Percentiles rank a stretch among this genome's conserved stretches.
Evolutionary conservation across 225 moss, liverwort and hornwort genomes (phyloP).

Genomic region (Polytrichum commune): DNA sequence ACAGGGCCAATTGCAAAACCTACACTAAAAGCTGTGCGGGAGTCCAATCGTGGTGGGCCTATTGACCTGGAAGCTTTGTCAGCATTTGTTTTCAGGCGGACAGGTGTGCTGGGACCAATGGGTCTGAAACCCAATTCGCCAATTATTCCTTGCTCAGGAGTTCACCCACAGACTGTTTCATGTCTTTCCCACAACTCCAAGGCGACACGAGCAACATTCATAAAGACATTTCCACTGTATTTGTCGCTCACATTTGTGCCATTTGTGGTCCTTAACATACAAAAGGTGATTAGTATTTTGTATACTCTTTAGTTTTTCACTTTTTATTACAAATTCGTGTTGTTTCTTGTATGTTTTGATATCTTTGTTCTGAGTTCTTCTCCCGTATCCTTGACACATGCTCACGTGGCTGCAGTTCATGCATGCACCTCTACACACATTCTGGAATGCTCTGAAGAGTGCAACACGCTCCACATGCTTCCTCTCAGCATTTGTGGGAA

Average conservation of each 20-base stretch:
- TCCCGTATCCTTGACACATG: constrained; percentile 10
- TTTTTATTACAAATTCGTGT: not conserved
- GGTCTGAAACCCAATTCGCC: constrained; percentile 50
- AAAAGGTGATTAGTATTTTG: constrained; percentile 51
- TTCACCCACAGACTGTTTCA: constrained; percentile 71
- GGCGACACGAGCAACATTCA: constrained; percentile 69
- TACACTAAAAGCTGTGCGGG: constrained; percentile 73
- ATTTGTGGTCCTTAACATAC: constrained; percentile 81
- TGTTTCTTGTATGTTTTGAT: not conserved
- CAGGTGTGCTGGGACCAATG: constrained; percentile 48
- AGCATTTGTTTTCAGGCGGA: constrained; percentile 49
- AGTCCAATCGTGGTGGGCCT: constrained; percentile 65
- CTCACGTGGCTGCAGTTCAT: constrained; percentile 49
- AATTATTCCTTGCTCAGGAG: constrained; percentile 69
- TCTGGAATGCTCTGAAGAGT: constrained; percentile 85
- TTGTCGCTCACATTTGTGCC: constrained; percentile 86
- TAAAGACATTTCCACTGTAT: constrained; percentile 88
- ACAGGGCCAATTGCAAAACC: constrained; percentile 79
- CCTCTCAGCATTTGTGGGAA: constrained; percentile 77
- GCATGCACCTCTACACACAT: constrained; percentile 72
- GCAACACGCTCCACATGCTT: constrained; percentile 77
- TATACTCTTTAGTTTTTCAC: not conserved
- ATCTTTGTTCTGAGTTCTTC: constrained; percentile 2
- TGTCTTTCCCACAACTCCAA: constrained; percentile 69
- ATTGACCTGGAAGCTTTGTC: constrained; percentile 68